phyloP scores from a whole-genome alignment of 2,329 filamentous ascomycete genomes.

The Pseudogymnoascus sp. region DNA sequence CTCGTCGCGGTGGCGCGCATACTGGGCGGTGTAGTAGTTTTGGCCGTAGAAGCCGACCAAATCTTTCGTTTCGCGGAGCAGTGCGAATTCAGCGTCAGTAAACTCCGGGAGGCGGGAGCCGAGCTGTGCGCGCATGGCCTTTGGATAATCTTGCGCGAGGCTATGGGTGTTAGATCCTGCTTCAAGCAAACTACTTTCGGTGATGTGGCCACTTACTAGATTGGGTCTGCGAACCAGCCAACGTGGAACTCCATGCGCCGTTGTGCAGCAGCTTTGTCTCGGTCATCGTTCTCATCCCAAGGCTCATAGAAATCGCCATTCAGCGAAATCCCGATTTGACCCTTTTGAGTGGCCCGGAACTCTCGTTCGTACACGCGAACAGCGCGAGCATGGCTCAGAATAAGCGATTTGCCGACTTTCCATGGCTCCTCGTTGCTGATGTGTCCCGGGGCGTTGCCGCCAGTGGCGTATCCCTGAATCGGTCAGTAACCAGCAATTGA shows the following conservation, averaged over 20 bases:
- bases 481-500: background rate
- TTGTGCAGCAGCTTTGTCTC: slow-evolving; percentile 21
- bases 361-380: slow-evolving; percentile 20
- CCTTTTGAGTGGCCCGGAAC: slow-evolving; percentile 20
- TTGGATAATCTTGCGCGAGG: slow-evolving; percentile 21
- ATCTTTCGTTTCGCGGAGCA: slow-evolving; percentile 18
- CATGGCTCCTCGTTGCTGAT: slow-evolving; percentile 24
- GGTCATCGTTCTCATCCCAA: slow-evolving; percentile 20
- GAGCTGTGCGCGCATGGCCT: slow-evolving; percentile 21
- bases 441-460: slow-evolving; percentile 22
- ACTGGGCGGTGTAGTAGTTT: slow-evolving; percentile 26
- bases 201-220: slow-evolving; percentile 25
- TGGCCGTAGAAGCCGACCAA: slow-evolving; percentile 25
- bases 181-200: background rate
- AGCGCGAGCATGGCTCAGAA: slow-evolving; percentile 23
- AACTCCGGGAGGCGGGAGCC: slow-evolving; percentile 21
- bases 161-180: background rate
- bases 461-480: slow-evolving; percentile 19
- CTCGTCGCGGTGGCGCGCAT: slow-evolving; percentile 19
- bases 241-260: slow-evolving; percentile 25
- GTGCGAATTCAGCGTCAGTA: slow-evolving; percentile 17
- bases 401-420: slow-evolving; percentile 23
- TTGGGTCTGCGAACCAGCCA: slow-evolving; percentile 26
- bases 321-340: slow-evolving; percentile 19
- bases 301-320: slow-evolving; percentile 26